Base-by-base conservation (phyloP, 768 basidiomycete genomes). In the Terana coerulea region DNA sequence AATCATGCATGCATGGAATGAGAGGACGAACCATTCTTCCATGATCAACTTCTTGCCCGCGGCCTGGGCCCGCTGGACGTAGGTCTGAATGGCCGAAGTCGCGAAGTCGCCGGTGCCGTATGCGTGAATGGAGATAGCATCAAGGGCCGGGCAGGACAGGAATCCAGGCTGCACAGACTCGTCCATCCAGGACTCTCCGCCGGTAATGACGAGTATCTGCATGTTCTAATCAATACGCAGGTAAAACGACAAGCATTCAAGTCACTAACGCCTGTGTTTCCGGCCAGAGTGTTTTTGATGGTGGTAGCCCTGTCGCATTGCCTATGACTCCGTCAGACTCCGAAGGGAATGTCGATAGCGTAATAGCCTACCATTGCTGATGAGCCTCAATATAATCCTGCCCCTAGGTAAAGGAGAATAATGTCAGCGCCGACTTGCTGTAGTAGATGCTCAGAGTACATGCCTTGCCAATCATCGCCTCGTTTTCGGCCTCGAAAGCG, bases 401-500 rank as follows among this genome's bases (percentile, higher is more conserved):
- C 14, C 62, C 64, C 61, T 63, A 30, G n/a, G n/a, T n/a, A n/a
- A n/a, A n/a, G n/a, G n/a, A n/a, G n/a, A n/a, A n/a, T n/a, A n/a
- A n/a, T n/a, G n/a, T n/a, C n/a, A n/a, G n/a, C n/a, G n/a, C n/a
- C n/a, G n/a, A n/a, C n/a, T n/a, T n/a, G n/a, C n/a, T n/a, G n/a
- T n/a, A n/a, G n/a, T n/a, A n/a, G n/a, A n/a, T n/a, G n/a, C n/a
- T 26, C n/a, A 35, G 24, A 55, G 17, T 34, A 49, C 40, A 24
- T 33, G 59, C 60, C 47, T 61, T 55, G 17, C 64, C 63, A 31
- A 67, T 68, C 65, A 67, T 63, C 1, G 63, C 61, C 31, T 72
- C 69, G 42, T 72, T 71, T 57, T 72, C 66, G 9, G 70, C 68
- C 60, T 71, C 69, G 49, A 67, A 67, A 1, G 62, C 72, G 47